Evolutionary conservation across 2,329 filamentous ascomycete genomes (phyloP), one percentile per base, ranked within the genome.

Genomic region (Botryotinia narcissicola): DNA sequence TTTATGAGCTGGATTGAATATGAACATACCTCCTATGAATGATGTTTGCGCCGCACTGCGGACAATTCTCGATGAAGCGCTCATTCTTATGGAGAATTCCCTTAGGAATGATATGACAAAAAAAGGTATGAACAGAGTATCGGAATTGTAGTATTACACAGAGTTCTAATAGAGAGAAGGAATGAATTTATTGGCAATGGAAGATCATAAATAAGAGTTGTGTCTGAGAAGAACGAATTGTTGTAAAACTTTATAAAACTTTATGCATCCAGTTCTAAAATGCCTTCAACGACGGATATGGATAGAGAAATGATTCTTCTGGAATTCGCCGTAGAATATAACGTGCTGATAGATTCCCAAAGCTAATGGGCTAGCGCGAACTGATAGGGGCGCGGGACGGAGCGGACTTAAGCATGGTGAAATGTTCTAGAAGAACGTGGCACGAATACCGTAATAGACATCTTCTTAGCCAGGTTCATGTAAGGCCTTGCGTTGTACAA

Each of bases 51-150:
- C 78, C 74, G 80, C 81, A 77, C 75, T 80, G 75, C 80, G 81
- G 77, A 81, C 80, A 54, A 82, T 74, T 78, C 80, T 80, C 42
- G 81, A 79, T 70, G 81, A 80, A 76, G 79, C 77, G 75, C 80
- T 82, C 81, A 82, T 82, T 48, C 25, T 59, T 44, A 42, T 70
- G 66, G 72, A 44, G 60, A 71, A 54, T 63, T 37, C 48, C 46
- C 59, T 70, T 14, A 29, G 46, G 20, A 51, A 62, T 35, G 32
- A 69, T 69, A 18, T 57, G 61, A 63, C 42, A 59, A 60, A 32
- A 32, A 32, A 67, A 64, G 46, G n/a, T 69, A 54, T 73, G 42
- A 69, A 73, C 16, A 29, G 54, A 61, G 29, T 67, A 59, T 51
- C 32, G 29, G 37, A 69, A 40, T 35, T 22, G 71, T 57, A 51